Base-by-base conservation (phyloP, 805 yeast genomes). In the Yarrowia sp. region DNA sequence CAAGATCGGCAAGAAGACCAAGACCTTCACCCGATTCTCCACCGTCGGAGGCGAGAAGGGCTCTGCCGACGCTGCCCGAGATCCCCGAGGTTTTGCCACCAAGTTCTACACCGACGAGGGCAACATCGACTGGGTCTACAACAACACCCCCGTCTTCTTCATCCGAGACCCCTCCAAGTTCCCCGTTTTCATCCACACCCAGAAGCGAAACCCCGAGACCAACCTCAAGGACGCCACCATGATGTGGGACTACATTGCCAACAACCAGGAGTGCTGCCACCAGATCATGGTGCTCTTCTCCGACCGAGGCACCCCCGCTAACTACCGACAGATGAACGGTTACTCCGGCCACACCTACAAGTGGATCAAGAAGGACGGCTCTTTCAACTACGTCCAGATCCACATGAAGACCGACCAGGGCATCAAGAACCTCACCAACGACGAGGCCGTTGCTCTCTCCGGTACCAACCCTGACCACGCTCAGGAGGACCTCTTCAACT, bases 1-100 rank as follows among this genome's bases (percentile, higher is more conserved):
- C 66, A 77, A 81, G 47, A 80, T 87, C 62, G 97, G 97, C 68
- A 89, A 89, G 77, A 87, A 84, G 76, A 88, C 96, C 33, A 83
- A 81, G 71, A 80, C 85, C 64, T 73, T 83, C 62, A 72, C 78
- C 39, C 78, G 88, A 63, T 83, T 84, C 74, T 82, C 86, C 56
- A 84, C 88, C 19, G 90, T 85, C 33, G 88, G 87, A 64, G 88
- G 88, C 56, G 89, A 85, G 72, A 74, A 74, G 68, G 90, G 88
- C 55, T 77, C 86, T 38, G 81, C 88, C 9, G 90, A 85, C 68
- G 75, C 86, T 21, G 84, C 81, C 16, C 81, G 90, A 70, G 89
- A 85, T 69, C 89, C 89, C 44, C 80, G 89, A 70, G 90, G 90
- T 3, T 85, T 84, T 71, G 75, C 87, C 14, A 81, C 82, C 44